Conservation (phyloP, 2,329 filamentous ascomycete genomes). For the Alternaria sp. region DNA sequence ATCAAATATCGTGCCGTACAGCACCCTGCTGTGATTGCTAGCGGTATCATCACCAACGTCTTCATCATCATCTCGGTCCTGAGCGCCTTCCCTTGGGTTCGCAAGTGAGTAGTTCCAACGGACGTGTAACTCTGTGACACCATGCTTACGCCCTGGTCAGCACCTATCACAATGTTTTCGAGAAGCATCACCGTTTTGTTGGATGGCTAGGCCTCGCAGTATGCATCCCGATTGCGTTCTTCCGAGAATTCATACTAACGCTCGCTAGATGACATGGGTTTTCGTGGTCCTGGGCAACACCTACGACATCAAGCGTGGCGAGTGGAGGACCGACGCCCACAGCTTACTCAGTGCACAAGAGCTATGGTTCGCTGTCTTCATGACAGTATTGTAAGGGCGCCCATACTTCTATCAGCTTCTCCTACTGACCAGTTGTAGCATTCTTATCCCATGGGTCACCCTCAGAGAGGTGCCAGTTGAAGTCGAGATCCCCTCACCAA, state of each 20-base stretch:
- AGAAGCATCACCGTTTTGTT: constrained; percentile 45
- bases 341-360: constrained; percentile 42
- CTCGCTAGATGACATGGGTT: constrained; percentile 40
- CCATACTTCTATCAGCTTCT: background rate
- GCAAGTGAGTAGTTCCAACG: constrained; percentile 35
- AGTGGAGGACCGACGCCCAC: constrained; percentile 37
- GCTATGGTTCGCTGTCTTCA: constrained; percentile 46
- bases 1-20: constrained; percentile 42
- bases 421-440: constrained; percentile 22
- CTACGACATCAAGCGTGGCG: constrained; percentile 43
- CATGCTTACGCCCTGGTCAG: constrained; percentile 26
- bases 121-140: background rate
- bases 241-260: constrained; percentile 5
- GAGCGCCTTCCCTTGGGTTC: constrained; percentile 46
- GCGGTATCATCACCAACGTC: constrained; percentile 42
- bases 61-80: constrained; percentile 46
- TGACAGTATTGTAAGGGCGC: constrained; percentile 42
- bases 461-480: constrained; percentile 44
- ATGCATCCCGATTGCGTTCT: constrained; percentile 4
- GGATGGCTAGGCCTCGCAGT: constrained; percentile 47
- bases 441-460: constrained; percentile 45
- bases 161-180: constrained; percentile 46
- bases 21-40: constrained; percentile 39
- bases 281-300: constrained; percentile 43
- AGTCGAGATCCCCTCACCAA: constrained; percentile 44